Conservation (phyloP, 139 green algal genomes). For the Pycnococcus provasolii region DNA sequence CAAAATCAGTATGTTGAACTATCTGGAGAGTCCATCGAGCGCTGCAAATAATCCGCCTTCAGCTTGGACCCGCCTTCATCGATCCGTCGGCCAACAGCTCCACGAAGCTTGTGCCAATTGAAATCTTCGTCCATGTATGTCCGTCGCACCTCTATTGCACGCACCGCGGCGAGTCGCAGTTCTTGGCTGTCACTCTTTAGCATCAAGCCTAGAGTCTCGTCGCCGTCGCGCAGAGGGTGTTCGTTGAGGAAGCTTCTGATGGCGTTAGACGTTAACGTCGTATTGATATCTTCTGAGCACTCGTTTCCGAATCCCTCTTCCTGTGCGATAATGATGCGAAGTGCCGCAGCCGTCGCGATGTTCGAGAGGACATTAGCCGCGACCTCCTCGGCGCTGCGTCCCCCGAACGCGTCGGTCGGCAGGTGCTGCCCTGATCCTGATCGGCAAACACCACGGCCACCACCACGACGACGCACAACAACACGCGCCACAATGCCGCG, state of each 20-base stretch:
- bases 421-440: too few relatives aligned
- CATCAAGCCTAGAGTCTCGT: not conserved
- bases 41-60: too few relatives aligned
- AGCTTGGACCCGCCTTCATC: too few relatives aligned
- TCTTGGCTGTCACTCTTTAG: not conserved
- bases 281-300: constrained; percentile 6
- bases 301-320: constrained; percentile 17
- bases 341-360: not conserved
- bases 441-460: too few relatives aligned
- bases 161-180: not conserved
- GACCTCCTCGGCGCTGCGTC: too few relatives aligned
- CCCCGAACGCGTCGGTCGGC: too few relatives aligned
- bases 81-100: too few relatives aligned
- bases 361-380: too few relatives aligned
- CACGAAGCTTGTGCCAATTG: not conserved
- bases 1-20: too few relatives aligned
- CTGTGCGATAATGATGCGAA: constrained; percentile 1
- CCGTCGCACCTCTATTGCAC: constrained; percentile 7
- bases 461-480: too few relatives aligned
- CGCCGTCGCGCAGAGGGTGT: not conserved
- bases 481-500: too few relatives aligned
- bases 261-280: not conserved
- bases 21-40: too few relatives aligned
- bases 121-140: not conserved
- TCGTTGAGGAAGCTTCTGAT: not conserved